Evolutionary conservation across 129 eudicot genomes (phyloP), one percentile per base, ranked within the genome.

Genomic region (Cynara cardunculus): DNA sequence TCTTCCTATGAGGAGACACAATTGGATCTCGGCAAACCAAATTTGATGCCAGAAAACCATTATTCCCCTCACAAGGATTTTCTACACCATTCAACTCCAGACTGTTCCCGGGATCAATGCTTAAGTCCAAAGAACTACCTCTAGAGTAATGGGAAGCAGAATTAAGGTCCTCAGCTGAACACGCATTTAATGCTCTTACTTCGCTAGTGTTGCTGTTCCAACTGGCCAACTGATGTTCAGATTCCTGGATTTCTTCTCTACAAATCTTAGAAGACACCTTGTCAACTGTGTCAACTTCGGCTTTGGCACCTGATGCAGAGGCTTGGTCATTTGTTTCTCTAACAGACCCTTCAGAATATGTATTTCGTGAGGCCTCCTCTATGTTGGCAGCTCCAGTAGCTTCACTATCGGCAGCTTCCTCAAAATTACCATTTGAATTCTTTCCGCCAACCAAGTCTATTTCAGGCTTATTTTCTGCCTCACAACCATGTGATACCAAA

Each of bases 301-400:
- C 71, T 62, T 82, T 84, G 11, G 78, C 83, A 66, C 80, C 83
- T 12, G 81, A 80, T 28, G 78, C 68, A 69, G 83, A 73, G 62
- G 84, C 79, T 8, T 65, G 59, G 27, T 28, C 67, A 71, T n/a
- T 73, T 25, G 13, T 78, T 19, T 81, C 82, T 68, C 21, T 71
- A 73, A 3, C 72, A 27, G 28, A 41, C 73, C 34, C 80, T 72
- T 32, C 73, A 18, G 5, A 3, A 80, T 72, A 74, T 12, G 79
- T 32, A 44, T 62, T 78, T 69, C 78, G 81, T 28, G 26, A 75
- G 2, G 87, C 72, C 18, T 72, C 69, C 35, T 41, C 78, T 25
- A 44, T 18, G 66, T 79, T 80, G 26, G 34, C 78, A 53, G 77
- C 71, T 67, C 27, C 76, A 44, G 46, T 74, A 82, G 77, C 76